These are phyloP conservation scores for Ceratocystis lukuohia DNA, from an alignment of 2,329 filamentous ascomycete species.

Conservation along the genomic window DNA sequence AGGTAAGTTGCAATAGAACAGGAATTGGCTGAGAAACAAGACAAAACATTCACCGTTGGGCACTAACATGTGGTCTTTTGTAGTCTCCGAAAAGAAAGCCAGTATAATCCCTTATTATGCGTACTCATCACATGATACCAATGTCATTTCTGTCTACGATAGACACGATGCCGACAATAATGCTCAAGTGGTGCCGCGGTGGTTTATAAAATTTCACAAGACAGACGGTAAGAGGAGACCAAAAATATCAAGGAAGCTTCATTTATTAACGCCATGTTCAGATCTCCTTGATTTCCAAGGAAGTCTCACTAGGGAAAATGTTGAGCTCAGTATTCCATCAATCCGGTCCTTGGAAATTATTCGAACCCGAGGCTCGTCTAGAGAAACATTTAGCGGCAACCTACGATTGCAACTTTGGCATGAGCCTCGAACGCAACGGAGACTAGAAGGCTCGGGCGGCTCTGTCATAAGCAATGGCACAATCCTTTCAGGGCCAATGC, in stretches of 20 bases:
- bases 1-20: background rate
- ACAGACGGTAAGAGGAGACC: background rate
- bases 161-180: background rate
- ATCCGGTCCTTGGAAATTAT: constrained; percentile 6
- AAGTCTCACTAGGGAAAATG: constrained; percentile 10
- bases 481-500: background rate
- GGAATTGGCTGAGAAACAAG: background rate
- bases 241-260: background rate
- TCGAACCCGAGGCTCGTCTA: background rate
- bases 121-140: constrained; percentile 2
- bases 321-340: constrained; percentile 10
- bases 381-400: constrained; percentile 4
- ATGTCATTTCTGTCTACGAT: constrained; percentile 9
- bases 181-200: background rate
- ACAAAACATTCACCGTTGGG: background rate
- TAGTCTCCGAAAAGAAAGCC: constrained; percentile 6
- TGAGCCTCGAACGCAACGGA: background rate
- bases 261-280: background rate
- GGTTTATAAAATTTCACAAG: constrained; percentile 2
- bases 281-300: constrained; percentile 11
- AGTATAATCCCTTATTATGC: constrained; percentile 9
- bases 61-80: background rate
- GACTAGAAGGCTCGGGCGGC: background rate
- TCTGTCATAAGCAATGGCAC: constrained; percentile 3
- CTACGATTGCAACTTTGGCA: constrained; percentile 14